Evolutionary conservation across 176 grass and related monocot genomes (phyloP).

Genomic region (Sorghum bicolor): Sorghum_bicolor_NCBIv3 NC_012870.2:79540501-79541000

Average conservation of each 20-base stretch:
- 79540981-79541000: background rate
- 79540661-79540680: background rate
- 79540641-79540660: no score
- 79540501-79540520: no score
- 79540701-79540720: background rate
- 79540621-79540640: background rate
- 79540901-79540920: constrained; percentile 36
- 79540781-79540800: no score
- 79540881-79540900: background rate
- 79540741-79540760: no score
- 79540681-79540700: constrained; percentile 6
- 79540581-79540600: background rate
- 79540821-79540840: no score
- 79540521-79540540: no score
- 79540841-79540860: no score
- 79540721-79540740: background rate
- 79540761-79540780: no score
- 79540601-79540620: background rate
- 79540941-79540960: background rate
- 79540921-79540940: no score
- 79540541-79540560: no score
- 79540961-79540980: background rate
- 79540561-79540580: background rate
- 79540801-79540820: no score
- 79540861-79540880: background rate